Evolutionary conservation across 2,329 filamentous ascomycete genomes (phyloP).

Genomic region (Chalara sp.): DNA sequence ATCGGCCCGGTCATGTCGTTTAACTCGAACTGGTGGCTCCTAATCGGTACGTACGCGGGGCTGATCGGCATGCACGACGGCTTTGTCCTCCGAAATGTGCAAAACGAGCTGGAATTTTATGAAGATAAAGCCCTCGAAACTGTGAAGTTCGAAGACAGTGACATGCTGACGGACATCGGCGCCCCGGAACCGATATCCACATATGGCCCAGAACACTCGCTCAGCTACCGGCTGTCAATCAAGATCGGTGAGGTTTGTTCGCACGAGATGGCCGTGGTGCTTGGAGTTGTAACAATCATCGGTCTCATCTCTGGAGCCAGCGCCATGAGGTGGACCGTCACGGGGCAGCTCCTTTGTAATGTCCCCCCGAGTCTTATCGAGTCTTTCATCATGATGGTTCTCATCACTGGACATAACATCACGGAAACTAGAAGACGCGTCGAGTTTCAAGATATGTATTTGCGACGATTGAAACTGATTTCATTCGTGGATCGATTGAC

Average conservation of each 20-base stretch:
- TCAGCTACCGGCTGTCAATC: conserved; percentile 19
- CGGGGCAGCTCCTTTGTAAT: conserved; percentile 30
- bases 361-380: conserved; percentile 31
- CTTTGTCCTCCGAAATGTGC: conserved; percentile 38
- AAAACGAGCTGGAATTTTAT: conserved; percentile 24
- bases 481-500: conserved; percentile 5
- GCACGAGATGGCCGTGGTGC: conserved; percentile 22
- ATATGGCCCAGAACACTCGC: conserved; percentile 7
- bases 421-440: conserved; percentile 18
- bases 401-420: conserved; percentile 28
- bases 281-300: conserved; percentile 21
- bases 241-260: conserved; percentile 19
- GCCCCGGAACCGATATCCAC: conserved; percentile 5
- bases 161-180: conserved; percentile 9
- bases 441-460: conserved; percentile 18
- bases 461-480: conserved; percentile 7
- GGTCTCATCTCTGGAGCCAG: conserved; percentile 25
- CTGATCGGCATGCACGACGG: conserved; percentile 37
- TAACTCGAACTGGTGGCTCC: conserved; percentile 37
- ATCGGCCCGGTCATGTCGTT: conserved; percentile 33
- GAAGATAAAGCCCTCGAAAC: conserved; percentile 21
- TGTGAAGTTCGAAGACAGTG: conserved; percentile 9
- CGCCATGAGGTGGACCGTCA: conserved; percentile 27
- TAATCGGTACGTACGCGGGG: conserved; percentile 40
- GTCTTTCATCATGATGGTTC: conserved; percentile 28